These are phyloP conservation scores for Solanum hybrid DNA, from an alignment of 305 asterid genomes.

Conservation along the genomic window DNA sequence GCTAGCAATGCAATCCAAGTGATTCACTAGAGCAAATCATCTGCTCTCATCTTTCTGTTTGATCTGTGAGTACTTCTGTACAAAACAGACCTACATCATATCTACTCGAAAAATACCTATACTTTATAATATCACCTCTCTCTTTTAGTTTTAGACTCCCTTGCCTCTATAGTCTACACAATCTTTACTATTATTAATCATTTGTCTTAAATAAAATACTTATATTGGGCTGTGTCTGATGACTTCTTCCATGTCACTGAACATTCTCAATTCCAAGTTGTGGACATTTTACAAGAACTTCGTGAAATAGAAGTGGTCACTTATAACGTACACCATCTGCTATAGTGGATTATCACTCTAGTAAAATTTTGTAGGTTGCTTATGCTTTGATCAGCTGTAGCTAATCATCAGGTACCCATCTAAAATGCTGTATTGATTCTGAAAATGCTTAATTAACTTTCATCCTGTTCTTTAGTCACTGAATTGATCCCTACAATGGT, in stretches of 20 bases:
- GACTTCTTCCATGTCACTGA: neutral
- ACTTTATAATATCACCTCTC: neutral
- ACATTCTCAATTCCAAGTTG: neutral
- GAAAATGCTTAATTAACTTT: neutral
- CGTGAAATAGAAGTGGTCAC: neutral
- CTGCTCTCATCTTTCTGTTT: neutral
- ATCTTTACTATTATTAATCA: neutral
- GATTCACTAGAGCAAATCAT: neutral
- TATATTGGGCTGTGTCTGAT: neutral
- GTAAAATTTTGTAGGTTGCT: neutral
- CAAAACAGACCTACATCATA: neutral
- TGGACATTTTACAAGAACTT: neutral
- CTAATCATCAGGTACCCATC: neutral
- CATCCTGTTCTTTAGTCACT: neutral
- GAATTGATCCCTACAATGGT: neutral
- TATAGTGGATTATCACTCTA: neutral
- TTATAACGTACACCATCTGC: neutral
- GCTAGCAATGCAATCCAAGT: neutral
- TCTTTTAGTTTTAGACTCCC: neutral
- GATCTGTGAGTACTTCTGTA: neutral
- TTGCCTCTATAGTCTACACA: neutral
- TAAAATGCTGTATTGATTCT: neutral
- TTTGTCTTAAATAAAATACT: neutral
- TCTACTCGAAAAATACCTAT: neutral
- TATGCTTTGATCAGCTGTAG: neutral